Evolutionary conservation across 2,329 filamentous ascomycete genomes (phyloP).

Genomic region (Cladosporium colombiae): DNA sequence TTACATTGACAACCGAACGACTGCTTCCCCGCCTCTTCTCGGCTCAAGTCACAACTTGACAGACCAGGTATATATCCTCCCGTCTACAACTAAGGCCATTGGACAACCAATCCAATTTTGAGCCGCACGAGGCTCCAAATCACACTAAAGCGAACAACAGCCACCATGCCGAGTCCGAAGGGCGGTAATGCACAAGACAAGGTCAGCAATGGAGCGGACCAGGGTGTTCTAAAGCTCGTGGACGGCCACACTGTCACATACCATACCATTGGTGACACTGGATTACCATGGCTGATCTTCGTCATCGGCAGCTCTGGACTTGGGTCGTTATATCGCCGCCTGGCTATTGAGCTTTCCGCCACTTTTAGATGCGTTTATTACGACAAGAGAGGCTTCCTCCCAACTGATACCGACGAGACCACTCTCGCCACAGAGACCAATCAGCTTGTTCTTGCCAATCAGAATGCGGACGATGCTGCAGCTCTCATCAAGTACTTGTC

Average conservation of each 20-base stretch:
- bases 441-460: background rate
- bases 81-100: background rate
- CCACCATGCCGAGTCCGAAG: background rate
- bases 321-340: background rate
- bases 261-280: background rate
- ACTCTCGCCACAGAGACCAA: background rate
- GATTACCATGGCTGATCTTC: background rate
- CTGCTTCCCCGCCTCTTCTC: constrained; percentile 6
- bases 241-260: constrained; percentile 4
- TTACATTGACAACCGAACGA: background rate
- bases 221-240: background rate
- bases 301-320: constrained; percentile 1
- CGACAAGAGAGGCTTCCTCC: constrained; percentile 8
- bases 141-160: too few relatives aligned
- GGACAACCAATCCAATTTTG: too few relatives aligned
- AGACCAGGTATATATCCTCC: background rate
- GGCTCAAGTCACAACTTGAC: background rate
- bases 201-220: background rate
- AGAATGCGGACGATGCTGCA: constrained; percentile 36
- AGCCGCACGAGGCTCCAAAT: too few relatives aligned
- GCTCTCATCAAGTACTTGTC: constrained; percentile 22
- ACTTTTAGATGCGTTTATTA: background rate
- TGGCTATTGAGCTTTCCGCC: background rate
- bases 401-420: background rate
- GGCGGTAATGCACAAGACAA: background rate